Evolutionary conservation across 805 yeast species (phyloP), one percentile per base, ranked within the genome.

Genomic region (Pichia phayaonensis): DNA sequence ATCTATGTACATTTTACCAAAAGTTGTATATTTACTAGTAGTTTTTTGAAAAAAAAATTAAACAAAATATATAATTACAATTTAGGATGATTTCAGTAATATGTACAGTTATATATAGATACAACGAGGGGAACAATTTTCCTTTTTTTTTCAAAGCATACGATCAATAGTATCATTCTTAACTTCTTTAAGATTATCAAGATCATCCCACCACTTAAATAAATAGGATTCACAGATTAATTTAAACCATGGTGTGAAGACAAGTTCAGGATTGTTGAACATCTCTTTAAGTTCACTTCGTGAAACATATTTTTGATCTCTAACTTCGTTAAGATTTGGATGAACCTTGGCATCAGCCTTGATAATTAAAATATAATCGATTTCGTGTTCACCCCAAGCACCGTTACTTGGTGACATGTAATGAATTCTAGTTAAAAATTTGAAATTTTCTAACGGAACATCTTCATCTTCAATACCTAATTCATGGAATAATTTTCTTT

Each of bases 211-310:
- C 99, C 99, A 94, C 55, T 86, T 74, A 72, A 86, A 94, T 62
- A 94, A 73, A 62, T 87, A 88, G 44, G 86, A 80, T 64, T 94
- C 90, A 67, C 99, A 94, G 59, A 94, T 94, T 57, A 94, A 78
- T 69, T 88, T 89, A 74, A 94, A 94, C 99, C 99, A 94, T 6
- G 99, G 99, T 6, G 99, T 94, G 70, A 94, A 94, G 12, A 79
- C 73, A 54, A 86, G 74, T 7, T 49, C 40, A 10, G 60, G 54
- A 64, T 90, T 88, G 22, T 75, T 58, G 66, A 94, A 86, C 97
- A 94, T 88, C 20, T 65, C 70, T 64, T 81, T 79, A 59, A 94
- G 75, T 59, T 86, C 84, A 1, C 70, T 70, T 24, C 77, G 77
- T 31, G 81, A 70, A 23, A 94, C 98, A 70, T 86, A 94, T 61